Evolutionary conservation across 768 basidiomycete species (phyloP).

Genomic region (Hygrophorus pudorinus): DNA sequence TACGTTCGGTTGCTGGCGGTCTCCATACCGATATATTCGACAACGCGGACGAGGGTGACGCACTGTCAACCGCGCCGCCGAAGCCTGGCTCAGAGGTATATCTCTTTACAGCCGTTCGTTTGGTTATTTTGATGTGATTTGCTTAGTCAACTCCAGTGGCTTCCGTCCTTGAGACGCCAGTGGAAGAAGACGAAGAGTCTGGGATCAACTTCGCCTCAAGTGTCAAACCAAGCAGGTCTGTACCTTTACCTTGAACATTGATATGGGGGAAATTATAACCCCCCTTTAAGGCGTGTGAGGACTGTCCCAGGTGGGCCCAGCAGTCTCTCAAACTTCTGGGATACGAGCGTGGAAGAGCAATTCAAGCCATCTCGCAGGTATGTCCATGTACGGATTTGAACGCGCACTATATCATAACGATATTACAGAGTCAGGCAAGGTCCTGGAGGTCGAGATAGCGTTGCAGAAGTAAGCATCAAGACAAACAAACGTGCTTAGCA

Average conservation of each 20-base stretch:
- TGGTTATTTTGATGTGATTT: not conserved
- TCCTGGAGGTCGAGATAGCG: conserved; percentile 58
- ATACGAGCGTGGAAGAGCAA: conserved; percentile 28
- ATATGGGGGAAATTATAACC: not conserved
- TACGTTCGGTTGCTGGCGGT: conserved; percentile 45
- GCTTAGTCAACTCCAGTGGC: not conserved
- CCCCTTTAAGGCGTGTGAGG: conserved; percentile 29
- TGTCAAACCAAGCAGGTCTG: conserved; percentile 43
- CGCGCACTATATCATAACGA: not conserved
- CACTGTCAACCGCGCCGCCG: conserved; percentile 46
- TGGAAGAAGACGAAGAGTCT: conserved; percentile 18
- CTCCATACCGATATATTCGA: conserved; percentile 42
- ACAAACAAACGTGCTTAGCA: not conserved
- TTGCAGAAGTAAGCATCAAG: conserved; percentile 27
- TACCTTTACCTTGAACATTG: not conserved
- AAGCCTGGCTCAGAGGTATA: conserved; percentile 5
- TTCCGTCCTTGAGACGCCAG: conserved; percentile 3
- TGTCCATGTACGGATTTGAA: conserved; percentile 8
- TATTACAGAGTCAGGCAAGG: conserved; percentile 50
- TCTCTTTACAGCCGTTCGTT: not conserved
- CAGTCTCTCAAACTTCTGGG: conserved; percentile 39
- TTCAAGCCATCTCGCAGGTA: conserved; percentile 69
- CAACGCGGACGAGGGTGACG: conserved; percentile 35
- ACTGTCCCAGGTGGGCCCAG: conserved; percentile 35
- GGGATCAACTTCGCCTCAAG: conserved; percentile 27